Percentiles rank a stretch among this genome's conserved stretches.
phyloP scores from a whole-genome alignment of 768 basidiomycete species.

The Xerocomellus chrysenteron region DNA sequence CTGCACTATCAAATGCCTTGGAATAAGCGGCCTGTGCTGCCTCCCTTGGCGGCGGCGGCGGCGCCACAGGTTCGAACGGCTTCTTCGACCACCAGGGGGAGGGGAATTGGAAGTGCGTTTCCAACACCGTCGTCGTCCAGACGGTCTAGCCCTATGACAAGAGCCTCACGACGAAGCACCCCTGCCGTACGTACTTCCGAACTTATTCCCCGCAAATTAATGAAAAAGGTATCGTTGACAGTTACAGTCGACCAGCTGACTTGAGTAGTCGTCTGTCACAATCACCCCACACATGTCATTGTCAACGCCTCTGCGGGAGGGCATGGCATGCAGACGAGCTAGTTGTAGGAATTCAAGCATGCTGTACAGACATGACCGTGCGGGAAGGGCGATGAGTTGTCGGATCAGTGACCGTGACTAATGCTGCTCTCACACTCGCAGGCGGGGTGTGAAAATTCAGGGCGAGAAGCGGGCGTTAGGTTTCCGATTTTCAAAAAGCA shows the following conservation, averaged over 20 bases:
- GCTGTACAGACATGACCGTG: too few relatives aligned
- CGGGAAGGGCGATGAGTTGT: too few relatives aligned
- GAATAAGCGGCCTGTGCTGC: constrained; percentile 18
- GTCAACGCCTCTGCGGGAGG: not conserved
- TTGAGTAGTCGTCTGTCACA: not conserved
- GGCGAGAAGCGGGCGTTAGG: constrained; percentile 28
- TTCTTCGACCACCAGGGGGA: constrained; percentile 28
- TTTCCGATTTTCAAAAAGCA: constrained; percentile 34
- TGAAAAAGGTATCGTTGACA: constrained; percentile 16
- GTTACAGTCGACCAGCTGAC: constrained; percentile 21
- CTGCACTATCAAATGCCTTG: constrained; percentile 30
- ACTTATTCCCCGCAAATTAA: constrained; percentile 27
- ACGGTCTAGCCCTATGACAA: constrained; percentile 35
- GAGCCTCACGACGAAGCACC: constrained; percentile 26
- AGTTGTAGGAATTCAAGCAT: not conserved
- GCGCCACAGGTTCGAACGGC: constrained; percentile 22
- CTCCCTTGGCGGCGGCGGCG: constrained; percentile 2
- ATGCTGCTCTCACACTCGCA: not conserved
- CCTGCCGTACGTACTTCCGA: constrained; percentile 24
- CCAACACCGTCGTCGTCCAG: constrained; percentile 34
- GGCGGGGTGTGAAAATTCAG: constrained; percentile 25
- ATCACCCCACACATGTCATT: not conserved
- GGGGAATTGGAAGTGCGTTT: constrained; percentile 23
- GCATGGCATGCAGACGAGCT: not conserved
- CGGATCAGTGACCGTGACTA: too few relatives aligned